Evolutionary conservation across 1,139 yeast species (phyloP), one percentile per base, ranked within the genome.

Genomic region (Hemisphaericaspora xylofermentans): DNA sequence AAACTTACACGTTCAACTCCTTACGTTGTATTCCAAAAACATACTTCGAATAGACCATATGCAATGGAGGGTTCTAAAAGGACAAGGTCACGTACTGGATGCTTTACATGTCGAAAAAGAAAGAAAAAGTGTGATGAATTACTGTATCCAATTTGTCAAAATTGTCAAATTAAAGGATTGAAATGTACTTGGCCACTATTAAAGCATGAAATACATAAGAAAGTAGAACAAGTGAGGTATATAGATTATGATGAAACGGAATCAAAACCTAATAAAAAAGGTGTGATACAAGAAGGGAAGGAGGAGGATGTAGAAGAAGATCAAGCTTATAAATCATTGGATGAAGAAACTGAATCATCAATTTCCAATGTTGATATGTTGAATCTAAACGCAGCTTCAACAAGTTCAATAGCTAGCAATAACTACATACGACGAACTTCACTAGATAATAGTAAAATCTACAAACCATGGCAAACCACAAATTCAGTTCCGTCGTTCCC

Each of bases 51-150:
- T 12, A 13, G 7, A 27, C n/a, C 30, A 6, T 25, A 25, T 25
- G 14, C 14, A 8, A 24, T 24, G 27, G 29, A 16, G 13, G 29
- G 13, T 9, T 4, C 22, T 13, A 21, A 38, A 4, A 40, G 24
- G 26, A 42, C 54, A 6, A 49, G 74, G 45, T 66, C 71, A 10
- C 54, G 68, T 28, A 64, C 66, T 2, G 74, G 74, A n/a, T 68
- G 74, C 41, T 52, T 61, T 27, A 66, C 74, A 5, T 68, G 74
- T 46, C 62, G 73, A 25, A 56, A 53, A 44, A 60, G 70, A n/a
- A 64, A 61, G 51, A 68, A 64, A 54, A 68, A 67, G 48, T 68
- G 74, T 51, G 74, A 68, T 52, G 74, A 68, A 51, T 47, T 49
- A 18, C 61, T 59, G 57, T 68, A 60, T 43, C 74, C 74, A 4